These are phyloP conservation scores for Boeremia lycopersici DNA, from an alignment of 2,329 filamentous ascomycete species.

Conservation along the genomic window DNA sequence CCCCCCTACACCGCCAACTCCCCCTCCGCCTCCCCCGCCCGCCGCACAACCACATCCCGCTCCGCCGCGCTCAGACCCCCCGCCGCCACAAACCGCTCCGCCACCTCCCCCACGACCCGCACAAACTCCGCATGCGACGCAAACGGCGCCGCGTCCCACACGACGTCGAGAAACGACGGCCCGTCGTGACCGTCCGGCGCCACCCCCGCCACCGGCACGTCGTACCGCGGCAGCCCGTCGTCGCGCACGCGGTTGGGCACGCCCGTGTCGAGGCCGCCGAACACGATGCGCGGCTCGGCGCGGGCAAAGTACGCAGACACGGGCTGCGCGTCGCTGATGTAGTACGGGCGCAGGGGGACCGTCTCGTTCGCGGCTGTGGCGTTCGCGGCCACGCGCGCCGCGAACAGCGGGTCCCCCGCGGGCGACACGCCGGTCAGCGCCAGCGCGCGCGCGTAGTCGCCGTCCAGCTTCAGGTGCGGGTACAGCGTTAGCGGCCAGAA, in stretches of 20 bases:
- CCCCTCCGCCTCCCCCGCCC: background rate
- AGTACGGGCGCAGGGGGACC: background rate
- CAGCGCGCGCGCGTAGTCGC: background rate
- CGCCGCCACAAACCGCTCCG: background rate
- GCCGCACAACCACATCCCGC: background rate
- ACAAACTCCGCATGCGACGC: background rate
- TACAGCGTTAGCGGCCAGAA: slow-evolving; percentile 4
- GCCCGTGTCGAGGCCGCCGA: background rate
- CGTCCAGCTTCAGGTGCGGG: background rate
- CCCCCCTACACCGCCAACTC: background rate
- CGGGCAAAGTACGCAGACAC: slow-evolving; percentile 3
- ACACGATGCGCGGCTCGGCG: background rate
- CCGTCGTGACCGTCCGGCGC: background rate
- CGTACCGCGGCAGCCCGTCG: background rate
- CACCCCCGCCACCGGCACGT: slow-evolving; percentile 1
- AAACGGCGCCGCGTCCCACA: slow-evolving; percentile 5
- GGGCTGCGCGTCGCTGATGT: slow-evolving; percentile 1
- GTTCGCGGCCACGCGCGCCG: background rate
- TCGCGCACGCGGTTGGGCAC: background rate
- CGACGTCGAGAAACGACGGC: background rate
- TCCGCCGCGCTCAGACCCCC: background rate
- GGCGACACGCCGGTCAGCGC: background rate
- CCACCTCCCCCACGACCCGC: background rate
- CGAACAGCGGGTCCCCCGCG: background rate
- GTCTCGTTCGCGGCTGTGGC: background rate